Conservation (phyloP, 106 monocot species). For the Dendrobium nobile region DNA sequence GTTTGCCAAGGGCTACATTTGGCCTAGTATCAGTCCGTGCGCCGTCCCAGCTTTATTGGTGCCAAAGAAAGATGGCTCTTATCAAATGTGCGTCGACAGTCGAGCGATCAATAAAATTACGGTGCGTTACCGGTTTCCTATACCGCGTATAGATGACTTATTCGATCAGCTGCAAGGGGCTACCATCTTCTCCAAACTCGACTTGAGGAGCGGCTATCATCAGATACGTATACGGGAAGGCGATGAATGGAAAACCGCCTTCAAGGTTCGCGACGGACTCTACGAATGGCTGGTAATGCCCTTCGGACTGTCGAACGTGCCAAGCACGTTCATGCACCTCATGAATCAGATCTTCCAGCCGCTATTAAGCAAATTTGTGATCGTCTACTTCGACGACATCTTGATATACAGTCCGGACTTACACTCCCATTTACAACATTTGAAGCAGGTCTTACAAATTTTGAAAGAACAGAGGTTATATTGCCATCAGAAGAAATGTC, state of each 20-base stretch:
- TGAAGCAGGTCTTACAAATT: not conserved
- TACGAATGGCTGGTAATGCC: constrained; percentile 3
- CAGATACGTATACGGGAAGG: not conserved
- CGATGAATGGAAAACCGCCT: not conserved
- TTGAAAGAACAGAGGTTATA: not conserved
- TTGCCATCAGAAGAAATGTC: constrained; percentile 7
- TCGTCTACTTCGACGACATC: constrained; percentile 8
- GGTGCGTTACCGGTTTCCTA: not conserved
- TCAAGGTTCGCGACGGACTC: not conserved
- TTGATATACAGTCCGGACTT: not conserved
- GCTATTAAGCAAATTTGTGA: not conserved
- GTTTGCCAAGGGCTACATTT: too few relatives aligned
- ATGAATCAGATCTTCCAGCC: not conserved
- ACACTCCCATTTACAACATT: not conserved
- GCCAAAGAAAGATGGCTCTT: not conserved
- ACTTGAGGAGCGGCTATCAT: too few relatives aligned
- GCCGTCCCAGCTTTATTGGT: not conserved
- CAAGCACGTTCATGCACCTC: not conserved
- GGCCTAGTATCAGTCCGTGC: not conserved
- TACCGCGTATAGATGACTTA: not conserved
- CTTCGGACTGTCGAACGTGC: not conserved
- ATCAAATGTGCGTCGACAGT: not conserved
- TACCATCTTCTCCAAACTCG: not conserved
- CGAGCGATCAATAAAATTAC: not conserved
- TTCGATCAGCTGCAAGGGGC: not conserved